Evolutionary conservation across 768 basidiomycete species (phyloP), one percentile per base, ranked within the genome.

Genomic region (Hypholoma fasciculare): DNA sequence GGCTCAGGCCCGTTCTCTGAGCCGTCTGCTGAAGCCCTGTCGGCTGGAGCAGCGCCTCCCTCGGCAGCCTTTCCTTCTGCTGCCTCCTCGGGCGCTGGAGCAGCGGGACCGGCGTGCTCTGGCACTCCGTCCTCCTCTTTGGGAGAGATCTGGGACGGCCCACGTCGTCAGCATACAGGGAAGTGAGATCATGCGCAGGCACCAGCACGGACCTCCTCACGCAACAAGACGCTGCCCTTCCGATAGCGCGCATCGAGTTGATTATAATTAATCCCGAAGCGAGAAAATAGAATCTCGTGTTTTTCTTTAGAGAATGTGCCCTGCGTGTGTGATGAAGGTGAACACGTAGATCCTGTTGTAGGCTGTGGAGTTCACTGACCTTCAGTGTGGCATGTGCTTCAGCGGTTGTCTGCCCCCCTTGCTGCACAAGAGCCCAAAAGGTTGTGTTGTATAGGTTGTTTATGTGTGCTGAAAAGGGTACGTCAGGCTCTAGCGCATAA

Each of bases 391-490:
- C 83, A 68, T 98, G 92, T 1, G 96, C 96, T 58, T 96, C 83
- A 2, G 86, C 79, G 1, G 88, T 86, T 1, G 85, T 86, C 69
- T 90, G 77, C 0, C 88, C 89, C n/a, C 88, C 90, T 64, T 91
- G 81, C 44, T 88, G 88, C 0, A 98, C 86, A 36, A 99, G 82
- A 0, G 94, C 91, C 97, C 96, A 98, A 68, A 98, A 99, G 0
- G 77, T 78, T 0, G 97, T 98, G 67, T 99, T 99, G 76, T 98
- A 96, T 20, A 99, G 75, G 69, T 99, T 99, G 69, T 99, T 99
- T 69, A 98, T 90, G 69, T 99, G 97, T 0, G 97, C 96, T 98
- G 69, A 20, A 61, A 51, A 57, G 64, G 47, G 44, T 26, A 12
- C 43, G 43, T 34, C 1, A 27, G 51, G 36, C 57, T 51, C 37